Evolutionary conservation across 495 filamentous ascomycete genomes (phyloP).

Genomic region (Penicillium lividum): DNA sequence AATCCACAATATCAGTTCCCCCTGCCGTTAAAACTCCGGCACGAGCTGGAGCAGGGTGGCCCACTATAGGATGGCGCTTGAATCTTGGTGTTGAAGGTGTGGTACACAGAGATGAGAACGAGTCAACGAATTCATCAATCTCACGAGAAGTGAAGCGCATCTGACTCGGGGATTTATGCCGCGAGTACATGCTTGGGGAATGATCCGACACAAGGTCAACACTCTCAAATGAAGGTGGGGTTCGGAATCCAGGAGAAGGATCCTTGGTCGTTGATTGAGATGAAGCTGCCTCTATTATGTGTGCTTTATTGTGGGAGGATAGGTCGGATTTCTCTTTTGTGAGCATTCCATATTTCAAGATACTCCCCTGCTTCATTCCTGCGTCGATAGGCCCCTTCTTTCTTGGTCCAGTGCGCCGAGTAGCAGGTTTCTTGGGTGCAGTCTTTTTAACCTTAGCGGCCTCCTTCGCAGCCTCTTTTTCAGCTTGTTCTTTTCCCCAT

Average conservation of each 20-base stretch:
- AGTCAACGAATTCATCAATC: slow-evolving; percentile 32
- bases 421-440: slow-evolving; percentile 29
- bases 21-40: slow-evolving; percentile 12
- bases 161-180: slow-evolving; percentile 2
- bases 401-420: slow-evolving; percentile 35
- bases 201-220: slow-evolving; percentile 15
- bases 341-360: slow-evolving; percentile 48
- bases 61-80: slow-evolving; percentile 29
- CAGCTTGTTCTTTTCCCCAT: slow-evolving; percentile 66
- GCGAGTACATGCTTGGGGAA: slow-evolving; percentile 26
- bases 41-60: slow-evolving; percentile 12
- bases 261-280: slow-evolving; percentile 14
- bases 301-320: slow-evolving; percentile 33
- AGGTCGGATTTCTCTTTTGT: slow-evolving; percentile 42
- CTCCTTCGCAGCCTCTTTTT: slow-evolving; percentile 24
- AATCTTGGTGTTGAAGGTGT: slow-evolving; percentile 21
- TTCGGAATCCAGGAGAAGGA: slow-evolving; percentile 10
- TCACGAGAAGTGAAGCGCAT: slow-evolving; percentile 11
- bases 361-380: slow-evolving; percentile 47
- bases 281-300: slow-evolving; percentile 35
- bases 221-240: slow-evolving; percentile 5
- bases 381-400: slow-evolving; percentile 47
- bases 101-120: slow-evolving; percentile 31
- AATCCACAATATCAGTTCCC: slow-evolving; percentile 20
- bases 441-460: slow-evolving; percentile 23